Percentiles rank a stretch among this genome's conserved stretches.
Evolutionary conservation across 495 filamentous ascomycete genomes (phyloP).

Genomic region (Hypoxylon lienhwacheense): DNA sequence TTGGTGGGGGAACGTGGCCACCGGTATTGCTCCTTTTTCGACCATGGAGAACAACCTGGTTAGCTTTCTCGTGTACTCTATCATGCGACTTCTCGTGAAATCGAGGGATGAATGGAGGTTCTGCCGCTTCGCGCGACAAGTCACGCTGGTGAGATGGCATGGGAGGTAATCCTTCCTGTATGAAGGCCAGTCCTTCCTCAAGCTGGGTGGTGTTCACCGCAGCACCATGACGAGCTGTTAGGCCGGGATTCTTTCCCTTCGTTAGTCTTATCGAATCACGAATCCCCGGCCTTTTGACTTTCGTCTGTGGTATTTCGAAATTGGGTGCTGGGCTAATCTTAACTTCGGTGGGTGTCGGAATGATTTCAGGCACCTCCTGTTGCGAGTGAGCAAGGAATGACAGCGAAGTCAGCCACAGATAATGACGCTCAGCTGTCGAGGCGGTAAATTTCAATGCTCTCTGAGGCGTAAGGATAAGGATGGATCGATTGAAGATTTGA

Average conservation of each 20-base stretch:
- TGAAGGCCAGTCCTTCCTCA: conserved; percentile 25
- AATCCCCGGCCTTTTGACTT: conserved; percentile 62
- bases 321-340: conserved; percentile 47
- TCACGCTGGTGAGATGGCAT: conserved; percentile 44
- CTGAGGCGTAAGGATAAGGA: conserved; percentile 90
- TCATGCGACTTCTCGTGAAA: conserved; percentile 58
- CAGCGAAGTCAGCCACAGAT: conserved; percentile 90
- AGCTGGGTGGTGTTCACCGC: conserved; percentile 16
- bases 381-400: conserved; percentile 90
- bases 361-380: conserved; percentile 69
- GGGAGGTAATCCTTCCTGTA: conserved; percentile 27
- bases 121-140: conserved; percentile 58
- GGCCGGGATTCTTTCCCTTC: conserved; percentile 67
- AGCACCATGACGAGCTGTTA: conserved; percentile 40
- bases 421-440: conserved; percentile 78
- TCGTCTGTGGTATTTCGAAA: conserved; percentile 51
- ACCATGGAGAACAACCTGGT: conserved; percentile 56
- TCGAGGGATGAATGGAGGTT: conserved; percentile 78
- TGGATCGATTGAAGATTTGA: conserved; percentile 83
- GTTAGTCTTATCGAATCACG: conserved; percentile 90
- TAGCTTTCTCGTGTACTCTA: conserved; percentile 49
- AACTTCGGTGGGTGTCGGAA: conserved; percentile 60
- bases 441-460: conserved; percentile 96
- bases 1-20: conserved; percentile 63
- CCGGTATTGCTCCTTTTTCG: conserved; percentile 86